phyloP scores from a whole-genome alignment of 129 eudicot genomes.

The Cynara cardunculus region DNA sequence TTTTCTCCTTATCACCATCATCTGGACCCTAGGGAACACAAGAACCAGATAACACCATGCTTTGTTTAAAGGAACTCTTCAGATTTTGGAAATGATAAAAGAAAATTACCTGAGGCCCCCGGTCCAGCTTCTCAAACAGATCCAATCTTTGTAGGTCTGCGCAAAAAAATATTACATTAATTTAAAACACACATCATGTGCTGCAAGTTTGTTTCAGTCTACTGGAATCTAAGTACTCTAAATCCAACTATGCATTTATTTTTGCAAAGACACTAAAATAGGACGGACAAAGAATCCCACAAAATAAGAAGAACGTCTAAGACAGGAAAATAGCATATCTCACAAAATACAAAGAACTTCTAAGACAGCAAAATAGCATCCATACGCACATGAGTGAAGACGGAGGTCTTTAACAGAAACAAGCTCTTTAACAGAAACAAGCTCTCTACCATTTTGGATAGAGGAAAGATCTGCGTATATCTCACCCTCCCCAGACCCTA shows the following conservation, averaged over 20 bases:
- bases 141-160: conserved; percentile 61
- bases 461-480: no score
- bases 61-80: neutral
- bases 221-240: no score
- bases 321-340: no score
- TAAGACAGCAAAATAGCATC: neutral
- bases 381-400: neutral
- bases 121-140: conserved; percentile 69
- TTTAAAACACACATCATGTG: neutral
- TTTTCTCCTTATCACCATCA: conserved; percentile 43
- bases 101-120: conserved; percentile 37
- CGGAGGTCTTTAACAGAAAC: no score
- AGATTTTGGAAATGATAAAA: neutral
- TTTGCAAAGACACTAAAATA: neutral
- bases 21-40: conserved; percentile 36
- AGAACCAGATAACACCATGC: neutral
- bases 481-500: no score
- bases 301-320: no score
- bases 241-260: neutral
- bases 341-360: neutral
- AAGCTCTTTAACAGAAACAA: no score
- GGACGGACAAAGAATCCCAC: neutral
- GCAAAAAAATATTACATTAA: conserved; percentile 10
- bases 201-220: neutral
- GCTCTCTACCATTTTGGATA: no score